Percentiles rank a stretch among this genome's conserved stretches.
phyloP scores from a whole-genome alignment of 1,139 yeast species.

The Meyerozyma smithsonii region DNA sequence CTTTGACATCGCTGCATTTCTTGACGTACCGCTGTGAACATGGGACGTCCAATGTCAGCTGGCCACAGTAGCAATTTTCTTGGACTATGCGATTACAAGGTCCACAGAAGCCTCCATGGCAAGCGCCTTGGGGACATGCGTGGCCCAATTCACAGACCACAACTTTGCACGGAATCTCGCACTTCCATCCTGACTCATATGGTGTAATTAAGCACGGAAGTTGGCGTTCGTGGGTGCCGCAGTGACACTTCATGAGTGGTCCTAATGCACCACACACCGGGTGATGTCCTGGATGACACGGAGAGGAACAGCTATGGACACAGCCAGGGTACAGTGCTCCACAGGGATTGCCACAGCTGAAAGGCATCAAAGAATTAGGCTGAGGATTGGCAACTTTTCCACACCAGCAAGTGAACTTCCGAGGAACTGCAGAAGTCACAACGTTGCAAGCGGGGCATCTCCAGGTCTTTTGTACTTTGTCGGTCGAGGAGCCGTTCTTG shows the following conservation, averaged over 20 bases:
- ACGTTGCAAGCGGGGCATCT: constrained; percentile 84
- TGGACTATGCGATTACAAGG: constrained; percentile 41
- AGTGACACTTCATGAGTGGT: constrained; percentile 62
- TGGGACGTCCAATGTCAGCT: constrained; percentile 32
- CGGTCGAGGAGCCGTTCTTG: constrained; percentile 62
- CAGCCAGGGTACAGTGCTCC: constrained; percentile 51
- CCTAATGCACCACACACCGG: constrained; percentile 77
- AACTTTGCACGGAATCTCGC: constrained; percentile 54
- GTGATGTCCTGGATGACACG: constrained; percentile 91
- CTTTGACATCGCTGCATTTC: constrained; percentile 16
- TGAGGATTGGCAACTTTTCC: constrained; percentile 69
- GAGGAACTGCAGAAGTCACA: constrained; percentile 49
- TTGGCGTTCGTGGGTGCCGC: constrained; percentile 68
- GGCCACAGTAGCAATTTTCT: constrained; percentile 74
- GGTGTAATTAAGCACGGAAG: constrained; percentile 72
- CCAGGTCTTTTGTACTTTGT: constrained; percentile 52
- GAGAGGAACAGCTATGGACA: constrained; percentile 68
- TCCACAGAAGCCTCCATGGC: constrained; percentile 83
- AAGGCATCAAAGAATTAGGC: constrained; percentile 60
- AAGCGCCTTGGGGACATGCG: constrained; percentile 41
- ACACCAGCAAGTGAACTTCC: constrained; percentile 83
- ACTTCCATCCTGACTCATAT: constrained; percentile 62
- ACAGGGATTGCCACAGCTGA: constrained; percentile 88
- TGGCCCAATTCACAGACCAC: constrained; percentile 71
- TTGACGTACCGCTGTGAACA: constrained; percentile 47